These are phyloP conservation scores for Nakazawaea populi DNA, from an alignment of 805 yeast species.

Conservation along the genomic window DNA sequence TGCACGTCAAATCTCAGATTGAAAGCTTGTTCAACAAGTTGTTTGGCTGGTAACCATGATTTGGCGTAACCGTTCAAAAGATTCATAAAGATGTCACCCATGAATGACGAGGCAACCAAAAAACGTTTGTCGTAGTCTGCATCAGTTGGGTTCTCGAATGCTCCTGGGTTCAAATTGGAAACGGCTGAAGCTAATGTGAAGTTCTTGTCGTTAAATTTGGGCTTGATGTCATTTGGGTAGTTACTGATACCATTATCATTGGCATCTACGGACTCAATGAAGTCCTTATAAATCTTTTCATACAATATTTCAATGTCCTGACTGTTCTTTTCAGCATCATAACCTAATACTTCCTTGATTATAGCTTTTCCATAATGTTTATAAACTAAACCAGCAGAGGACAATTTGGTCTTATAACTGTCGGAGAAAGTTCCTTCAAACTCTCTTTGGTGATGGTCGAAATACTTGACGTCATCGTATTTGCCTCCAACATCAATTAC, in stretches of 20 bases:
- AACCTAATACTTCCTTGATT: constrained; percentile 45
- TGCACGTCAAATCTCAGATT: constrained; percentile 54
- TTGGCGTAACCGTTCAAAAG: constrained; percentile 67
- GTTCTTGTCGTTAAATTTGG: constrained; percentile 65
- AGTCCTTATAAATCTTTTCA: constrained; percentile 74
- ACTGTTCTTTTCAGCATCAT: constrained; percentile 25
- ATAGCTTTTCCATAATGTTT: constrained; percentile 78
- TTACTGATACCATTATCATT: constrained; percentile 90
- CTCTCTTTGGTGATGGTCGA: constrained; percentile 96
- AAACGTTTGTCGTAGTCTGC: constrained; percentile 64
- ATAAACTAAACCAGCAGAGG: constrained; percentile 91
- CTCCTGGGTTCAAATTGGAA: constrained; percentile 74
- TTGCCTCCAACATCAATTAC: constrained; percentile 94
- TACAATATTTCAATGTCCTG: constrained; percentile 59
- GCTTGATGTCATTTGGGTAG: constrained; percentile 50
- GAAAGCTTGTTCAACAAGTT: constrained; percentile 68
- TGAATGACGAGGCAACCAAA: constrained; percentile 63
- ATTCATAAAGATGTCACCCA: constrained; percentile 76
- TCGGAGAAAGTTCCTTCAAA: constrained; percentile 69
- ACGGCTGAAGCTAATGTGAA: constrained; percentile 77
- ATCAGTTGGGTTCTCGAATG: constrained; percentile 69
- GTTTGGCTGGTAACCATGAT: constrained; percentile 89
- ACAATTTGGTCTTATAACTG: constrained; percentile 66
- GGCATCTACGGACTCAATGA: constrained; percentile 90
- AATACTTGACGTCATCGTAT: constrained; percentile 79